These are phyloP conservation scores for Danielia oregonensis DNA, from an alignment of 805 yeast species.

Conservation along the genomic window DNA sequence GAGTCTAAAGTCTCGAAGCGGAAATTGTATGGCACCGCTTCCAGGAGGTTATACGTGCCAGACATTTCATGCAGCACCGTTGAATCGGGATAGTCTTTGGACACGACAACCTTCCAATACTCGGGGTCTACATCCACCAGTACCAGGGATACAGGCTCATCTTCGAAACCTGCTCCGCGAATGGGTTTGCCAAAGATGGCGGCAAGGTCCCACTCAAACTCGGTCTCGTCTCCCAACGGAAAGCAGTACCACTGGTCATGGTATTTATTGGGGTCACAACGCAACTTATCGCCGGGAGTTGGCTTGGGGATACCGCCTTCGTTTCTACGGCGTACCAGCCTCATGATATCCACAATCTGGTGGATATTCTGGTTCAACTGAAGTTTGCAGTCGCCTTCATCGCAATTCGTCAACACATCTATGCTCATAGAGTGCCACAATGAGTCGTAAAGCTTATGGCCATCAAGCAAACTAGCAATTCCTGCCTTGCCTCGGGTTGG, in stretches of 20 bases:
- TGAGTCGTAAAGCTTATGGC: conserved; percentile 86
- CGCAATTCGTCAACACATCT: conserved; percentile 63
- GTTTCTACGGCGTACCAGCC: conserved; percentile 55
- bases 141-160: conserved; percentile 38
- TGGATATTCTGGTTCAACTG: conserved; percentile 64
- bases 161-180: conserved; percentile 60
- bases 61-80: conserved; percentile 3
- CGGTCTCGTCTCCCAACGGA: conserved; percentile 57
- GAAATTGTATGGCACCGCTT: conserved; percentile 30
- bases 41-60: conserved; percentile 12
- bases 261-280: conserved; percentile 67
- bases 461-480: conserved; percentile 77
- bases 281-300: conserved; percentile 58
- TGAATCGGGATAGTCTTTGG: conserved; percentile 8
- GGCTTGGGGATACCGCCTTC: conserved; percentile 80
- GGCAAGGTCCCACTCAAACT: conserved; percentile 49
- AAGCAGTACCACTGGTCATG: conserved; percentile 68
- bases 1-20: conserved; percentile 45
- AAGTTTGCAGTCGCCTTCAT: conserved; percentile 41
- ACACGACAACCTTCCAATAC: conserved; percentile 45
- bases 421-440: conserved; percentile 93
- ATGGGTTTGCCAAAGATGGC: conserved; percentile 70
- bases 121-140: conserved; percentile 41
- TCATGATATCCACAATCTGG: conserved; percentile 67
- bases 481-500: conserved; percentile 95